Evolutionary conservation across 2,329 filamentous ascomycete genomes (phyloP).

Genomic region (Sarocladium strictum): DNA sequence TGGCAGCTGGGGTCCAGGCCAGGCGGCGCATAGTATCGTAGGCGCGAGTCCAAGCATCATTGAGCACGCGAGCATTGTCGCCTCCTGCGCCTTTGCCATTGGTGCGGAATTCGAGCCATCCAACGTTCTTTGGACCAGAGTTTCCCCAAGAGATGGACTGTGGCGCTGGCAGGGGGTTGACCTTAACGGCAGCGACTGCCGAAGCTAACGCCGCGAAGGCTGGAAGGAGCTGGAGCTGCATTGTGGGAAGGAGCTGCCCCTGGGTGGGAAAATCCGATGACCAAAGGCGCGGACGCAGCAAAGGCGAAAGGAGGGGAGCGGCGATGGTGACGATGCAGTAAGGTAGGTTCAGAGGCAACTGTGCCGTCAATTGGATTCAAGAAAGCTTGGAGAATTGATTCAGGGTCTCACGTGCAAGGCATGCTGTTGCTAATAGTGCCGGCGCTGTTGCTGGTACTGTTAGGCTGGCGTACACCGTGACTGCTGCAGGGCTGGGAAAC

Average conservation of each 20-base stretch:
- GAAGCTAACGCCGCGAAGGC: slow-evolving; percentile 10
- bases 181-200: slow-evolving; percentile 16
- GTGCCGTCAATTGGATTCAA: no score
- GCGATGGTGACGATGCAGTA: no score
- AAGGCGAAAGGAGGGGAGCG: no score
- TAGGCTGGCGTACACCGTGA: neutral
- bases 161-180: slow-evolving; percentile 21
- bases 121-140: slow-evolving; percentile 17
- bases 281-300: neutral
- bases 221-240: slow-evolving; percentile 10
- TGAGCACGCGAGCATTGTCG: slow-evolving; percentile 24
- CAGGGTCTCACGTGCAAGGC: slow-evolving; percentile 1
- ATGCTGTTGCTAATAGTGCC: no score
- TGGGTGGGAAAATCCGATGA: neutral
- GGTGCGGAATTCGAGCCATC: slow-evolving; percentile 13
- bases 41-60: slow-evolving; percentile 43
- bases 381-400: neutral
- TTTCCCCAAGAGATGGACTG: slow-evolving; percentile 20
- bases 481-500: neutral
- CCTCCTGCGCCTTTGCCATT: slow-evolving; percentile 13
- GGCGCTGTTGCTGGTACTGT: no score
- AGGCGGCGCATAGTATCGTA: slow-evolving; percentile 39
- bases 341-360: no score
- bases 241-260: neutral
- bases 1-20: slow-evolving; percentile 47